Conservation (phyloP, 345 rosid genomes). For the Eucalyptus camaldulensis region DNA sequence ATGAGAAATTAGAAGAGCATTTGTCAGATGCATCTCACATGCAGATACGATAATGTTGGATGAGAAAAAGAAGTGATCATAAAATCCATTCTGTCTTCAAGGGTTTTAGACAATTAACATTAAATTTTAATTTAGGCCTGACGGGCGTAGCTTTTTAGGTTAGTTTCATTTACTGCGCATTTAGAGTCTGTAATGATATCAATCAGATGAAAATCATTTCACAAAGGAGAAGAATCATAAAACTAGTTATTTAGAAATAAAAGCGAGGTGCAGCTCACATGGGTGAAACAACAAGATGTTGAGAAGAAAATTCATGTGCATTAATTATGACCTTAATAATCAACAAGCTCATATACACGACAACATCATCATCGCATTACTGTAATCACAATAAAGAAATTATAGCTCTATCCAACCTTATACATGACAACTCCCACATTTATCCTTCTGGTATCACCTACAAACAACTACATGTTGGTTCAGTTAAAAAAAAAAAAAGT, state of each 20-base stretch:
- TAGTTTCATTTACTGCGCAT: neutral
- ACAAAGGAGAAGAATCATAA: neutral
- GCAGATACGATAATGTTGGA: neutral
- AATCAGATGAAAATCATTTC: neutral
- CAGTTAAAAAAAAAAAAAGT: neutral
- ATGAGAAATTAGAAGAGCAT: neutral
- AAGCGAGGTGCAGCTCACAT: neutral
- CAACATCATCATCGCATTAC: neutral
- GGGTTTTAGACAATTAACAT: neutral
- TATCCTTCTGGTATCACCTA: neutral
- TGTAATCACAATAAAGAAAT: neutral
- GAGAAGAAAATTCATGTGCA: neutral
- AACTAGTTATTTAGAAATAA: neutral
- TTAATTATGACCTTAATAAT: neutral
- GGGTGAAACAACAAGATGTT: neutral
- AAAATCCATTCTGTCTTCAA: neutral
- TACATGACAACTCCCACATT: neutral
- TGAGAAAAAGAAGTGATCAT: neutral
- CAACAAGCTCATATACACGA: neutral
- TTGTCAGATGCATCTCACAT: neutral
- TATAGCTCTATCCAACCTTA: neutral
- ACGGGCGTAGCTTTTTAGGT: neutral
- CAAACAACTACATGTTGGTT: neutral
- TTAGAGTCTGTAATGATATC: neutral
- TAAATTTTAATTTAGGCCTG: neutral